Base-by-base conservation (phyloP, 352 stramenopile genomes). In the Phytophthora aleatoria region DNA sequence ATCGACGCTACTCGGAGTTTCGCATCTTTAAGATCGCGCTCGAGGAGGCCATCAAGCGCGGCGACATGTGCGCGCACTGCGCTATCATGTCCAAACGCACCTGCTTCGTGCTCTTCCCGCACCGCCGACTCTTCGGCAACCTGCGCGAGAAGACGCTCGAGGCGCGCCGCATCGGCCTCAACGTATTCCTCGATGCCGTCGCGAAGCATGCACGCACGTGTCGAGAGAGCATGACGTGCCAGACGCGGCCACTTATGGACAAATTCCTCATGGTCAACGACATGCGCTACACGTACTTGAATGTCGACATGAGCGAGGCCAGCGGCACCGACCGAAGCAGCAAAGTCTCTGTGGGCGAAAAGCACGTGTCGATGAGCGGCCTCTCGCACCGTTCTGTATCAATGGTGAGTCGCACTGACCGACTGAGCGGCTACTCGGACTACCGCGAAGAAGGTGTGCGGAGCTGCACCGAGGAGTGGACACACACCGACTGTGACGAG, bases 241-340 rank as follows among this genome's bases (percentile, higher is more conserved):
- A 89, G 52, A 91, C 82, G 42, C 83, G 87, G 0, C 66, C 68
- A 50, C 71, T 96, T 41, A 91, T 96, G 77, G 85, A 96, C 69
- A 79, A 93, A 67, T 96, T 96, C 63, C 77, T 96, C 45, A 90
- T 94, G 79, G 83, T 94, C 15, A 90, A 90, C 62, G 85, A 96
- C 57, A 92, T 94, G 85, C 83, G 85, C 39, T 96, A 94, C 82
- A 94, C 85, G 63, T 94, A 91, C 58, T 69, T 94, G 45, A 90
- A 91, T 69, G 81, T 94, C 27, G 83, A 92, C 59, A 91, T 92
- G 82, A 85, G 75, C 55, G 82, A 91, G 41, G 54, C 81, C 5
- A 50, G 39, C 31, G 70, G 78, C 38, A 64, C 68, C 28, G 79
- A 89, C 15, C 70, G 67, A 48, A 64, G 59, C 47, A 74, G 74